Conservation (phyloP, 768 basidiomycete genomes). For the Cytidiella melzeri region DNA sequence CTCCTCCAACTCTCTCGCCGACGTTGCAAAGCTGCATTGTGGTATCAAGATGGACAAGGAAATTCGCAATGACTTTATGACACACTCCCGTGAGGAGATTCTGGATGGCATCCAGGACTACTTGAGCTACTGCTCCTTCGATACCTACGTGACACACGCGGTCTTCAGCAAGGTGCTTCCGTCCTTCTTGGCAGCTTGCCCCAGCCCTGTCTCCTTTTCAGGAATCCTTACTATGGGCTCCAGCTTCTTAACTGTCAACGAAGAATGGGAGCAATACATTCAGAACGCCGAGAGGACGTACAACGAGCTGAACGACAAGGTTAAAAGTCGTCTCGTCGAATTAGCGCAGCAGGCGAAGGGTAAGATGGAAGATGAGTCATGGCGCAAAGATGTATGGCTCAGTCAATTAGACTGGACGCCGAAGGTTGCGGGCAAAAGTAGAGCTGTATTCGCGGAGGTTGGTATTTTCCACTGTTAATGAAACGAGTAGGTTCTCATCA, state of each 20-base stretch:
- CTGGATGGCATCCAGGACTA: slow-evolving; percentile 62
- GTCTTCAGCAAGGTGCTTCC: slow-evolving; percentile 78
- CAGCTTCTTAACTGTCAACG: slow-evolving; percentile 85
- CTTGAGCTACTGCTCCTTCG: slow-evolving; percentile 78
- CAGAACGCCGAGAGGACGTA: slow-evolving; percentile 73
- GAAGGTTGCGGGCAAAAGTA: slow-evolving; percentile 65
- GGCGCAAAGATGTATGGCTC: slow-evolving; percentile 78
- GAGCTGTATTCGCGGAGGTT: slow-evolving; percentile 43
- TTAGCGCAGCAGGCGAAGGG: slow-evolving; percentile 55
- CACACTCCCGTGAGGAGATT: slow-evolving; percentile 57
- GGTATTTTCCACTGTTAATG: slow-evolving; percentile 22
- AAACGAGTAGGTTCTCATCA: too few relatives aligned
- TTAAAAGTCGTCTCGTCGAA: slow-evolving; percentile 55
- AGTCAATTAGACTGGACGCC: slow-evolving; percentile 94
- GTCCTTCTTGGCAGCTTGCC: slow-evolving; percentile 75
- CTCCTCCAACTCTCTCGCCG: slow-evolving; percentile 84
- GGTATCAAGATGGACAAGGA: slow-evolving; percentile 74
- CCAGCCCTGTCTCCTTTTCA: slow-evolving; percentile 89
- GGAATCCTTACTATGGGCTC: slow-evolving; percentile 90
- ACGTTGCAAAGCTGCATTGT: slow-evolving; percentile 89
- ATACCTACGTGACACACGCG: slow-evolving; percentile 79
- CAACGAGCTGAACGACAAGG: slow-evolving; percentile 56
- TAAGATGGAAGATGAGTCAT: slow-evolving; percentile 45
- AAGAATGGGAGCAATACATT: slow-evolving; percentile 84
- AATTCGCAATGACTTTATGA: slow-evolving; percentile 73